A percentile compares a stretch with the other conserved stretches of the same genome.
These are phyloP conservation scores for Calonectria crousiana DNA, from an alignment of 2,329 filamentous ascomycete species.

Conservation along the genomic window DNA sequence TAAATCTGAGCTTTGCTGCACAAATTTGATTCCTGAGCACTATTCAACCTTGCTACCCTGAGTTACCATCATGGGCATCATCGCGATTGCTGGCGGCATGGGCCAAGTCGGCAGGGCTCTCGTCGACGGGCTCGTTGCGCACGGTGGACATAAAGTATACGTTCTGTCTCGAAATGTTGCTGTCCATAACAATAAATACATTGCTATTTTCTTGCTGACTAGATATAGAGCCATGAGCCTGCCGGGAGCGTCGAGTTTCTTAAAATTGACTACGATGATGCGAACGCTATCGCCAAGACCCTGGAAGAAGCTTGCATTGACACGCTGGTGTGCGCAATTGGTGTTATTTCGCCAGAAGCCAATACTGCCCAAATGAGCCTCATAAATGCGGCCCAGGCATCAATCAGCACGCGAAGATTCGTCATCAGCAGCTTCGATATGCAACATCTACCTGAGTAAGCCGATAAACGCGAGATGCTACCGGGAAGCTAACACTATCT, in stretches of 20 bases:
- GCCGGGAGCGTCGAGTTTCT: constrained; percentile 18
- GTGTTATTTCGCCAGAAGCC: constrained; percentile 28
- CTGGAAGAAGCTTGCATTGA: constrained; percentile 24
- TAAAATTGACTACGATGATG: constrained; percentile 26
- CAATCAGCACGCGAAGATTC: constrained; percentile 25
- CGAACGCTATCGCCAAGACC: background rate
- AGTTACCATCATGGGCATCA: constrained; percentile 22
- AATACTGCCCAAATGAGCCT: constrained; percentile 36
- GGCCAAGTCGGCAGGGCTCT: constrained; percentile 35
- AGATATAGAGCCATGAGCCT: background rate
- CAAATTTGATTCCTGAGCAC: background rate
- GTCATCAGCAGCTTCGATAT: constrained; percentile 40
- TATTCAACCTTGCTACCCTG: background rate
- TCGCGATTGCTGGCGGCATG: constrained; percentile 36
- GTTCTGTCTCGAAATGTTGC: constrained; percentile 29
- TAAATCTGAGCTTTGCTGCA: background rate
- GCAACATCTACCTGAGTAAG: constrained; percentile 36
- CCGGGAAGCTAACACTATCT: accelerated
- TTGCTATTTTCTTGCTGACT: background rate
- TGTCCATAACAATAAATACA: background rate
- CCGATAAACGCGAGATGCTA: accelerated
- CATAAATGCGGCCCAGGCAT: constrained; percentile 29
- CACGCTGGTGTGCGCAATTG: constrained; percentile 37
- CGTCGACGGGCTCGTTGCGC: constrained; percentile 31
- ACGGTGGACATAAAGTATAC: constrained; percentile 31